Evolutionary conservation across 805 yeast species (phyloP).

Genomic region (Cyberlindnera lachancei): DNA sequence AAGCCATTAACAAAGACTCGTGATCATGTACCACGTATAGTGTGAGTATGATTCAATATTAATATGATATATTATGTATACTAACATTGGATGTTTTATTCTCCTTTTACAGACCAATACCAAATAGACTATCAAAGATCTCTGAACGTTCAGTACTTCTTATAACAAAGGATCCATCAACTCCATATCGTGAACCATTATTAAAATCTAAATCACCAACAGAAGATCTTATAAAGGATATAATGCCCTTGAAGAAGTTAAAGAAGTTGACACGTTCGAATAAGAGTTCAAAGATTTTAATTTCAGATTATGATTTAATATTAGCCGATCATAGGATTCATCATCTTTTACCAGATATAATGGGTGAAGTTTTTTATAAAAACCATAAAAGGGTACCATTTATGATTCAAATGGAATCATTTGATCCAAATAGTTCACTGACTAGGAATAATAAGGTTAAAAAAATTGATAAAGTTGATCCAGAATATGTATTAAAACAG

Average conservation of each 20-base stretch:
- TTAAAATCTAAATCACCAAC: conserved; percentile 21
- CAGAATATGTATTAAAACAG: conserved; percentile 56
- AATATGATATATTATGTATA: too few relatives aligned
- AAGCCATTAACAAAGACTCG: conserved; percentile 35
- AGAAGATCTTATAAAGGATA: conserved; percentile 14
- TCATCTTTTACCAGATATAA: conserved; percentile 46
- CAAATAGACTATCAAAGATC: conserved; percentile 41
- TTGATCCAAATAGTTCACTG: conserved; percentile 20
- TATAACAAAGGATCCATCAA: conserved; percentile 69
- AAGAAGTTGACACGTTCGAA: conserved; percentile 40
- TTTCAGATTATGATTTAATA: conserved; percentile 57
- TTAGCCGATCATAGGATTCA: conserved; percentile 66
- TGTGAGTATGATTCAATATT: conserved; percentile 19
- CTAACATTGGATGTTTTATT: too few relatives aligned
- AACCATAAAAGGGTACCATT: conserved; percentile 62
- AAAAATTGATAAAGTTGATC: conserved; percentile 56
- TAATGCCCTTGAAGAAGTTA: conserved; percentile 33
- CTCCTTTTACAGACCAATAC: conserved; percentile 43
- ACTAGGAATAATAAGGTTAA: conserved; percentile 27
- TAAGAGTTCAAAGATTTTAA: conserved; percentile 39
- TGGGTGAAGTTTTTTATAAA: conserved; percentile 56
- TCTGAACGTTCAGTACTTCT: conserved; percentile 47
- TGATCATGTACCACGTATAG: conserved; percentile 49
- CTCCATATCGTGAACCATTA: conserved; percentile 43
- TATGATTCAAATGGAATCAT: conserved; percentile 48